These are phyloP conservation scores for Globisporangium barbulae DNA, from an alignment of 352 stramenopile genomes.

Conservation along the genomic window DNA sequence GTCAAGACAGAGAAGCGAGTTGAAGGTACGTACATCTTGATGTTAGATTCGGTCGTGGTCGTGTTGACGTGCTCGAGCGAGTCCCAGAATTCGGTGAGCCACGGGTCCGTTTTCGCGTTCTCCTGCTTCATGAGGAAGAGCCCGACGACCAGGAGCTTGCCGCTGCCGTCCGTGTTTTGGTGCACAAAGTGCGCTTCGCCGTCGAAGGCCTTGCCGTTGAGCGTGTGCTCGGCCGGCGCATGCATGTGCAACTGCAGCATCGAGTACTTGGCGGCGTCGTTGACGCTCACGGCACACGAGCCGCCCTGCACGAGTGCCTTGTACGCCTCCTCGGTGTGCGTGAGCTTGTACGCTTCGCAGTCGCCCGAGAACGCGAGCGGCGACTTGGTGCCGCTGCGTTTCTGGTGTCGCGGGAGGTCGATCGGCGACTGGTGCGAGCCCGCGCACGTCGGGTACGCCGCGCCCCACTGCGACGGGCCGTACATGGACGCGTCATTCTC, in stretches of 20 bases:
- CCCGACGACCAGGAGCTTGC: conserved; percentile 20
- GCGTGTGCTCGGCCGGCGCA: conserved; percentile 34
- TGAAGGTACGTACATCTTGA: conserved; percentile 6
- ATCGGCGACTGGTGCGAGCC: conserved; percentile 30
- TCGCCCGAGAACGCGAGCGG: conserved; percentile 20
- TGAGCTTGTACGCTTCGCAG: conserved; percentile 17
- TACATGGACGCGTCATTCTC: conserved; percentile 16
- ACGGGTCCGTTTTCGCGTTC: conserved; percentile 13
- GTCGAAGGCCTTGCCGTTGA: conserved; percentile 32
- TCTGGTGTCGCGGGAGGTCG: background rate
- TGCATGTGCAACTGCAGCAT: conserved; percentile 37
- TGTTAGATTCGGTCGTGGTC: background rate
- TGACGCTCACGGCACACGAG: conserved; percentile 17
- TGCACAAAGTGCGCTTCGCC: conserved; percentile 47
- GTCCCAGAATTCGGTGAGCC: conserved; percentile 10
- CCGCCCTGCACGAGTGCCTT: conserved; percentile 11
- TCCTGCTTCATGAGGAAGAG: conserved; percentile 19
- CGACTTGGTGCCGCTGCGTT: background rate
- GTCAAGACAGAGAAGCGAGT: background rate
- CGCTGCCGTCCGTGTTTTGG: conserved; percentile 12
- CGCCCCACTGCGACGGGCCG: conserved; percentile 17
- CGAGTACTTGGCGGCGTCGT: conserved; percentile 17
- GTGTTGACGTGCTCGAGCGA: conserved; percentile 1
- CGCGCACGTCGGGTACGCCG: conserved; percentile 14
- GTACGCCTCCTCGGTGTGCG: conserved; percentile 21